Evolutionary conservation across 2,329 filamentous ascomycete genomes (phyloP).

Genomic region (Amauroascus verrucosus): DNA sequence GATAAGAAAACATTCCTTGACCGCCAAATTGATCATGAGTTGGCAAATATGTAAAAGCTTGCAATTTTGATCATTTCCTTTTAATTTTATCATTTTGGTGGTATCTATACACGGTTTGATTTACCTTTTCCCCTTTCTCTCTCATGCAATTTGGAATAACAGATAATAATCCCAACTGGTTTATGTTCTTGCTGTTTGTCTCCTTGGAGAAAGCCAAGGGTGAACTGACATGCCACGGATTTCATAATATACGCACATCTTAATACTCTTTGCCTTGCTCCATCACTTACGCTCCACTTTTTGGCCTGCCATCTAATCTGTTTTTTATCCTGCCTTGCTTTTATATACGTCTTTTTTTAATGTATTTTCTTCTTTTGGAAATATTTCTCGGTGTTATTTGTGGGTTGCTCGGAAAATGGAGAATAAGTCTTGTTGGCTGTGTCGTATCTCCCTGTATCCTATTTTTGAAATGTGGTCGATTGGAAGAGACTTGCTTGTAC

Average conservation of each 20-base stretch:
- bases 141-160: not conserved
- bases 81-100: not conserved
- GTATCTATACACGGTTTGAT: not conserved
- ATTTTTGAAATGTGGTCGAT: not conserved
- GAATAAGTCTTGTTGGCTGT: no score
- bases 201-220: not conserved
- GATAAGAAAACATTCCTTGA: constrained; percentile 86
- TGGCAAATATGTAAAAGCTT: constrained; percentile 70
- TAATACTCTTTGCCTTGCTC: constrained; percentile 3
- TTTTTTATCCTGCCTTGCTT: not conserved
- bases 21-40: constrained; percentile 80
- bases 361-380: not conserved
- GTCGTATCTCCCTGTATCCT: not conserved
- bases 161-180: constrained; percentile 1
- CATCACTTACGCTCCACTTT: not conserved
- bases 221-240: constrained; percentile 4
- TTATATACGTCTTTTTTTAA: not conserved
- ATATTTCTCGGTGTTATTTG: constrained; percentile 3
- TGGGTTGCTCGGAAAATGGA: constrained; percentile 1
- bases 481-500: not conserved
- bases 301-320: not conserved
- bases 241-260: constrained; percentile 4
- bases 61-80: not conserved
- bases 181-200: not conserved
- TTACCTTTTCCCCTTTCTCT: not conserved